Percentiles rank a stretch among this genome's conserved stretches.
Conservation (phyloP, 2,329 filamentous ascomycete species). For the Escovopsis sp. region DNA sequence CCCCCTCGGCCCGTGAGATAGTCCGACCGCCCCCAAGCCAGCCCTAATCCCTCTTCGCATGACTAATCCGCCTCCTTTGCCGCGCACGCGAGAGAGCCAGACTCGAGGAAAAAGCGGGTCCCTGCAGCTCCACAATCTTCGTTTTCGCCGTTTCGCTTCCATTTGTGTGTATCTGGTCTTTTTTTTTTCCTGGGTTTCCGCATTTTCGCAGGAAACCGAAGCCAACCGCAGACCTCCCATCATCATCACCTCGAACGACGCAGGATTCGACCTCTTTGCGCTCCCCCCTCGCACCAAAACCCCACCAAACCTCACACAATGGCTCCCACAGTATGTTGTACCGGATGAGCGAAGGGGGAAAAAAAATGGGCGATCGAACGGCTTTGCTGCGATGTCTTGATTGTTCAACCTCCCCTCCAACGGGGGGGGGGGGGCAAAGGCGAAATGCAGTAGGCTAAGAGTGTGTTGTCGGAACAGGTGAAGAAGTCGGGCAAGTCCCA, state of each 20-base stretch:
- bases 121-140: not conserved
- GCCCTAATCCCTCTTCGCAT: constrained; percentile 17
- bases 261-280: constrained; percentile 69
- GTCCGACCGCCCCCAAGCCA: constrained; percentile 9
- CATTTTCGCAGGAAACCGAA: constrained; percentile 5
- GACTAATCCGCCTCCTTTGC: constrained; percentile 6
- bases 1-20: constrained; percentile 4
- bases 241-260: constrained; percentile 33
- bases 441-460: constrained; percentile 88
- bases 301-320: constrained; percentile 40
- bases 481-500: constrained; percentile 55
- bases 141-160: too few relatives aligned
- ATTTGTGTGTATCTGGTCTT: too few relatives aligned
- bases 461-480: constrained; percentile 35
- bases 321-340: constrained; percentile 79
- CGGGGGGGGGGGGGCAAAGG: too few relatives aligned
- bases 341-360: not conserved
- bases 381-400: constrained; percentile 4
- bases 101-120: constrained; percentile 14
- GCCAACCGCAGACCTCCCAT: constrained; percentile 5
- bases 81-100: not conserved
- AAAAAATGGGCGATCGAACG: too few relatives aligned
- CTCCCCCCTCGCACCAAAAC: constrained; percentile 16
- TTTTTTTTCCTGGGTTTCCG: constrained; percentile 1
- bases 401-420: too few relatives aligned